phyloP scores from a whole-genome alignment of 2,329 filamentous ascomycete genomes.

The Apiospora pterosperma region DNA sequence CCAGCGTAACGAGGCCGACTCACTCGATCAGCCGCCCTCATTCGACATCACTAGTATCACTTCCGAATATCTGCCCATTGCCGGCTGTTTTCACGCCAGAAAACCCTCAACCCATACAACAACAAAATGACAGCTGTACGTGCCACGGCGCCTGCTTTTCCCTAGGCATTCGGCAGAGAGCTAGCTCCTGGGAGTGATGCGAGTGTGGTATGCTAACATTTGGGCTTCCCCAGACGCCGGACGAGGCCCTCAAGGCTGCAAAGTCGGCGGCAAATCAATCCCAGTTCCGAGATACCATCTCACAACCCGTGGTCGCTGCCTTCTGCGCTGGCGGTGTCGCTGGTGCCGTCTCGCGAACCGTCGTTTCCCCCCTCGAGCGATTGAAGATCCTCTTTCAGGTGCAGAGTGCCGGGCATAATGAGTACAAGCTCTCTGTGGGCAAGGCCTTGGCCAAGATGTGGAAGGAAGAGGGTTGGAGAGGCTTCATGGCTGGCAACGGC shows the following conservation, averaged over 20 bases:
- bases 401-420: conserved; percentile 83
- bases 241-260: conserved; percentile 26
- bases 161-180: not conserved
- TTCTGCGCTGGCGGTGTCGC: conserved; percentile 94
- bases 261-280: conserved; percentile 22
- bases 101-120: conserved; percentile 11
- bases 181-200: not conserved
- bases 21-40: not conserved
- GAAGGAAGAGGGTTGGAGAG: conserved; percentile 92
- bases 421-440: conserved; percentile 89
- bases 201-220: not conserved
- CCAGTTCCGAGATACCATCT: conserved; percentile 51
- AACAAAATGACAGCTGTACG: conserved; percentile 38
- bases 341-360: conserved; percentile 94
- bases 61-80: not conserved
- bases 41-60: not conserved
- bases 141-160: conserved; percentile 11
- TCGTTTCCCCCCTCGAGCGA: conserved; percentile 92
- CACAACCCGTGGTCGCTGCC: conserved; percentile 83
- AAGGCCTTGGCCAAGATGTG: conserved; percentile 94
- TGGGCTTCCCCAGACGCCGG: conserved; percentile 16
- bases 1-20: not conserved
- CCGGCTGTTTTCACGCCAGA: not conserved
- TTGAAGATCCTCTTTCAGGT: conserved; percentile 98
- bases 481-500: conserved; percentile 96